Base-by-base conservation (phyloP, 2,329 filamentous ascomycete species). In the Hypoxylon sp. region DNA sequence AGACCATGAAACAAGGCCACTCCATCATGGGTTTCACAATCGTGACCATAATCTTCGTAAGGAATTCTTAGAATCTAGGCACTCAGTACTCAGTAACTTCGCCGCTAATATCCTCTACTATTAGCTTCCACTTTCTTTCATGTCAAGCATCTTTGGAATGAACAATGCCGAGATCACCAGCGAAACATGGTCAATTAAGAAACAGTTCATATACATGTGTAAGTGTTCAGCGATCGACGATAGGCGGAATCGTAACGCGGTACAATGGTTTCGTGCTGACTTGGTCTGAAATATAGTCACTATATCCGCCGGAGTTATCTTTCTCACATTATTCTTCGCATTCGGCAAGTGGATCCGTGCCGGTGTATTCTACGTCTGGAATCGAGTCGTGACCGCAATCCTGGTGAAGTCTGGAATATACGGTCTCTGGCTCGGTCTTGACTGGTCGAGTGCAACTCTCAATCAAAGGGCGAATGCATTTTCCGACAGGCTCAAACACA, bases 11-110 rank as follows among this genome's bases (percentile, higher is more conserved):
- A 6, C 75, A 78, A 51, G 73, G 75, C 1, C 66, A 70, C 0
- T 69, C 74, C 1, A 73, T 78, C 40, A 74, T 78, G 69, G 63
- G 74, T 2, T 78, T 78, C 45, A 78, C 76, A 0, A 55, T 77
- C 2, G 71, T 77, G 1, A 78, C 75, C 0, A 76, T 78, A 29
- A 59, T 77, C 17, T 78, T 78, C 43, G 74, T 76, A 55, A 61
- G 73, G 57, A 15, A n/a, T n/a, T n/a, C n/a, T n/a, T n/a, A n/a
- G n/a, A n/a, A n/a, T n/a, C n/a, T n/a, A n/a, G n/a, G n/a, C n/a
- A n/a, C n/a, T n/a, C n/a, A n/a, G n/a, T n/a, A n/a, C n/a, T n/a
- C n/a, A n/a, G n/a, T n/a, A n/a, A n/a, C n/a, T n/a, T n/a, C n/a
- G n/a, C n/a, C n/a, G n/a, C n/a, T n/a, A n/a, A n/a, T 13, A 8